Conservation (phyloP, 768 basidiomycete genomes). For the Cantharellus cinnabarinus region DNA sequence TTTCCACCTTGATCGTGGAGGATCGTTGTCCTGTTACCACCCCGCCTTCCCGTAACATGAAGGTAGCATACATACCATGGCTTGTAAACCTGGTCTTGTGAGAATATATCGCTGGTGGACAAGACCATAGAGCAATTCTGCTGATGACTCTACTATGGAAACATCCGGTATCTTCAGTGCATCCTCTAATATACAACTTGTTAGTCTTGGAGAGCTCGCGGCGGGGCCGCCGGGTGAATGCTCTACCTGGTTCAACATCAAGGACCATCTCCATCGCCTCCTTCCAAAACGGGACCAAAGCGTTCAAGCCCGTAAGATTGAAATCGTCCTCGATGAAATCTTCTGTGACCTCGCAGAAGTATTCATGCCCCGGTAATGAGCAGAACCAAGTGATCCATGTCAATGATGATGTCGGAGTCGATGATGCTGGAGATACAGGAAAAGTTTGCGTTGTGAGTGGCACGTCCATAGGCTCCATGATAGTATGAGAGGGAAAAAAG, state of each 20-base stretch:
- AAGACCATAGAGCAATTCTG: conserved; percentile 90
- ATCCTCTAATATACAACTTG: conserved; percentile 34
- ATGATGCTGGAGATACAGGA: conserved; percentile 36
- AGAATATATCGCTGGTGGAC: conserved; percentile 96
- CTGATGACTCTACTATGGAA: conserved; percentile 92
- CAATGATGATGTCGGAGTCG: conserved; percentile 74
- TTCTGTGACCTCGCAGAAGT: conserved; percentile 94
- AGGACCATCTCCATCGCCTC: conserved; percentile 99
- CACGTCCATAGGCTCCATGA: not conserved
- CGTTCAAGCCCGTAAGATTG: conserved; percentile 89
- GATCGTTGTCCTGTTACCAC: conserved; percentile 8
- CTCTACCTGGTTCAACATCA: conserved; percentile 87
- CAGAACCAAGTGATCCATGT: conserved; percentile 98
- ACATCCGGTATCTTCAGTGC: conserved; percentile 93
- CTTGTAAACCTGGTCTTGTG: conserved; percentile 79
- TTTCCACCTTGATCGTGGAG: conserved; percentile 51
- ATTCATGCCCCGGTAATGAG: conserved; percentile 86
- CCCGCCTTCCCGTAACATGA: conserved; percentile 6
- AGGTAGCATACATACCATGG: conserved; percentile 45
- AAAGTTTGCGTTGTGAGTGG: not conserved
- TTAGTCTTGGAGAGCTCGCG: not conserved
- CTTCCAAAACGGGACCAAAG: conserved; percentile 98
- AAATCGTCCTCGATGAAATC: conserved; percentile 99
- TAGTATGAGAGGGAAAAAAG: not conserved
- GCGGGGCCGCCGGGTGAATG: conserved; percentile 1